phyloP scores from a whole-genome alignment of 2,329 filamentous ascomycete species.

The Monosporascus sp. region DNA sequence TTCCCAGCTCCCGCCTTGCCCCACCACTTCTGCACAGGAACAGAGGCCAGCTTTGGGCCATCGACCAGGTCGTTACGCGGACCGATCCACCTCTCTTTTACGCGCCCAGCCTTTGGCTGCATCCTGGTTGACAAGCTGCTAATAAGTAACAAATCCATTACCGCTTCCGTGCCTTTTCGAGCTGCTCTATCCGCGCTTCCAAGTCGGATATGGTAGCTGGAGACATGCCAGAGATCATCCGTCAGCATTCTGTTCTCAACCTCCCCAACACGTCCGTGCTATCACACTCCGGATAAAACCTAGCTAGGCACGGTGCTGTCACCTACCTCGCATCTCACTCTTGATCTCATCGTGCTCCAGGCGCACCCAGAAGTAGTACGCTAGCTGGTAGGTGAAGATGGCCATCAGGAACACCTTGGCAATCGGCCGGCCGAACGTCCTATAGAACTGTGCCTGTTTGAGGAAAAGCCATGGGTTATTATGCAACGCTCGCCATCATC shows the following conservation, averaged over 20 bases:
- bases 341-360: conserved; percentile 67
- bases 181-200: conserved; percentile 22
- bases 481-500: no score
- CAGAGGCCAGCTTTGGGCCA: no score
- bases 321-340: conserved; percentile 50
- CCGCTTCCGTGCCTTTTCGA: conserved; percentile 19
- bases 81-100: no score
- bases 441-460: conserved; percentile 62
- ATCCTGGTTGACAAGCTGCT: no score
- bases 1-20: no score
- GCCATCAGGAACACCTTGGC: conserved; percentile 70
- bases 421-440: conserved; percentile 66
- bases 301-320: neutral
- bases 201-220: conserved; percentile 23
- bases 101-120: no score
- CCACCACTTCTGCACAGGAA: no score
- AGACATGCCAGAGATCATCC: neutral
- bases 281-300: no score
- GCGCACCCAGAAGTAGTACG: conserved; percentile 70
- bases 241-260: neutral
- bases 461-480: neutral
- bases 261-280: neutral
- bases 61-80: no score
- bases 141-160: neutral
- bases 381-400: conserved; percentile 72